Percentiles rank a stretch among this genome's conserved stretches.
These are phyloP conservation scores for Caloboletus inedulis DNA, from an alignment of 1,284 basidiomycete species.

Conservation along the genomic window DNA sequence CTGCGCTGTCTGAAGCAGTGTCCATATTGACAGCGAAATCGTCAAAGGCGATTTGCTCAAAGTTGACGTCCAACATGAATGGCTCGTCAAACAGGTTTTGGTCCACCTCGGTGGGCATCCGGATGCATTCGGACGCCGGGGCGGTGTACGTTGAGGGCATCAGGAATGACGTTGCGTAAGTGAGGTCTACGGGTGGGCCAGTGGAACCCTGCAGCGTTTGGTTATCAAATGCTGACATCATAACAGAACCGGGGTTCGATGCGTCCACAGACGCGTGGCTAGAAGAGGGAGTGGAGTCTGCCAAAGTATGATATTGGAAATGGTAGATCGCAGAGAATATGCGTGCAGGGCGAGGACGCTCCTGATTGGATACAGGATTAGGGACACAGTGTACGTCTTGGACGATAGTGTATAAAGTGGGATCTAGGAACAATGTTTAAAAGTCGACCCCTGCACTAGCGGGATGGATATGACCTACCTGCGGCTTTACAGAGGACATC, in stretches of 20 bases:
- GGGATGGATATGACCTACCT: slow-evolving; percentile 39
- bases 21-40: slow-evolving; percentile 23
- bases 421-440: slow-evolving; percentile 36
- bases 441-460: background rate
- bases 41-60: slow-evolving; percentile 29
- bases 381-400: slow-evolving; percentile 49
- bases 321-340: slow-evolving; percentile 54
- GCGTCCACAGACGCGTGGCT: slow-evolving; percentile 2
- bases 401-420: slow-evolving; percentile 49
- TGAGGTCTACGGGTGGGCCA: background rate
- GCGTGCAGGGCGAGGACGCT: slow-evolving; percentile 27
- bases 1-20: slow-evolving; percentile 1
- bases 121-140: background rate
- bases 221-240: slow-evolving; percentile 20
- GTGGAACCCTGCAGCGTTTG: slow-evolving; percentile 10
- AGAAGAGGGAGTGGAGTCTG: slow-evolving; percentile 1
- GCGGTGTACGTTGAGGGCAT: background rate
- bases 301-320: slow-evolving; percentile 40
- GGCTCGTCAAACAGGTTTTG: slow-evolving; percentile 32
- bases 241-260: slow-evolving; percentile 4
- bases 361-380: slow-evolving; percentile 20
- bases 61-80: slow-evolving; percentile 31
- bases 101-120: slow-evolving; percentile 9
- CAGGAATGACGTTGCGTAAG: slow-evolving; percentile 8
- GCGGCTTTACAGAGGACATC: slow-evolving; percentile 46